Percentiles rank a stretch among this genome's conserved stretches.
These are phyloP conservation scores for Brachypodium distachyon DNA, from an alignment of 202 grass and related monocot genomes.

Conservation along the genomic window DNA sequence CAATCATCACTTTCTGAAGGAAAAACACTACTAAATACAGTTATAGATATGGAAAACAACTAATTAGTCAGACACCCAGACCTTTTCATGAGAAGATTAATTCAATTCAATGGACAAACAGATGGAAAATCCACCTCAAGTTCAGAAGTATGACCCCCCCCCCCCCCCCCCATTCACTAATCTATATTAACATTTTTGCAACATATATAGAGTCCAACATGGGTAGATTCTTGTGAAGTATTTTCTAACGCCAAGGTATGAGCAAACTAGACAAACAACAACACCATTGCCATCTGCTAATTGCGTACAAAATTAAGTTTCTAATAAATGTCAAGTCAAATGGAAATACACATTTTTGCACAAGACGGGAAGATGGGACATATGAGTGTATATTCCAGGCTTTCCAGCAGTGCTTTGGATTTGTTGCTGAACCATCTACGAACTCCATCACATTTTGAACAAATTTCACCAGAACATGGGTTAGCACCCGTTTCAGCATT, in stretches of 20 bases:
- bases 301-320: background rate
- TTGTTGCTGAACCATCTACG: background rate
- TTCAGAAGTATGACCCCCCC: background rate
- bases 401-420: background rate
- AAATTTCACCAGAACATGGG: slow-evolving; percentile 1
- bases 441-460: background rate
- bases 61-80: background rate
- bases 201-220: no score
- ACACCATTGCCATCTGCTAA: background rate
- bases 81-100: background rate
- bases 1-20: slow-evolving; percentile 19
- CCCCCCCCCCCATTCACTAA: background rate
- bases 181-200: slow-evolving; percentile 1
- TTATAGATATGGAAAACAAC: slow-evolving; percentile 6
- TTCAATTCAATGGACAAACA: background rate
- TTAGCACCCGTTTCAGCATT: background rate
- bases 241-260: background rate
- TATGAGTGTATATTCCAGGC: background rate
- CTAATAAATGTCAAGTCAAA: background rate
- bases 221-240: background rate
- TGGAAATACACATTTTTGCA: background rate
- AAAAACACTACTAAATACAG: slow-evolving; percentile 5
- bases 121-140: background rate
- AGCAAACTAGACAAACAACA: background rate
- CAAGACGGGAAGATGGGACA: background rate